Conservation (phyloP, 179 eudicot genomes). For the Silene coronaria region DNA sequence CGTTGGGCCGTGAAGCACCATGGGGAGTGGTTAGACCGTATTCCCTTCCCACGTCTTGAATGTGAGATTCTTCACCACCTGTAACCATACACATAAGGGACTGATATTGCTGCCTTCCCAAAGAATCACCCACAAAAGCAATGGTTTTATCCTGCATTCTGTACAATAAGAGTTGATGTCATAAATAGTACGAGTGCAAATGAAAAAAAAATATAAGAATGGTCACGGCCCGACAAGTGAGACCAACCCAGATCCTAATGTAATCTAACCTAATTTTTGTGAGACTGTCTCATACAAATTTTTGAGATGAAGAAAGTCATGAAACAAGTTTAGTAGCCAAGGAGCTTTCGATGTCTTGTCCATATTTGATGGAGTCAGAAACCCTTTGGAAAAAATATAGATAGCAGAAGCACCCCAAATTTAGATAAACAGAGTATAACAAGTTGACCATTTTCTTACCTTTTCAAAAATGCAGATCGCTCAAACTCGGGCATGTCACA, state of each 20-base stretch:
- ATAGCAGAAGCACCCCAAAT: background rate
- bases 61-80: slow-evolving; percentile 55
- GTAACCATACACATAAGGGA: slow-evolving; percentile 88
- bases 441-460: slow-evolving; percentile 28
- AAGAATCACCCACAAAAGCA: slow-evolving; percentile 85
- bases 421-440: background rate
- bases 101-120: slow-evolving; percentile 81
- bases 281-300: no score
- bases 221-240: no score
- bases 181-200: no score
- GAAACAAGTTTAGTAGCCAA: background rate
- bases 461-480: slow-evolving; percentile 45
- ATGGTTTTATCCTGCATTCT: slow-evolving; percentile 86
- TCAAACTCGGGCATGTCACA: slow-evolving; percentile 72
- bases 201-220: no score
- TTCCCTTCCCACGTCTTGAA: slow-evolving; percentile 47
- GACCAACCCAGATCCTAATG: no score
- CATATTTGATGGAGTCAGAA: background rate
- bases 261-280: no score
- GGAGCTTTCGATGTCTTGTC: background rate
- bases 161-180: slow-evolving; percentile 14
- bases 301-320: background rate
- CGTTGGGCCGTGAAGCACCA: slow-evolving; percentile 73
- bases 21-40: slow-evolving; percentile 50
- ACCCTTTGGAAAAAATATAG: background rate